Evolutionary conservation across 257 asterid genomes (phyloP).

Genomic region (Knoxia roxburghii): DNA sequence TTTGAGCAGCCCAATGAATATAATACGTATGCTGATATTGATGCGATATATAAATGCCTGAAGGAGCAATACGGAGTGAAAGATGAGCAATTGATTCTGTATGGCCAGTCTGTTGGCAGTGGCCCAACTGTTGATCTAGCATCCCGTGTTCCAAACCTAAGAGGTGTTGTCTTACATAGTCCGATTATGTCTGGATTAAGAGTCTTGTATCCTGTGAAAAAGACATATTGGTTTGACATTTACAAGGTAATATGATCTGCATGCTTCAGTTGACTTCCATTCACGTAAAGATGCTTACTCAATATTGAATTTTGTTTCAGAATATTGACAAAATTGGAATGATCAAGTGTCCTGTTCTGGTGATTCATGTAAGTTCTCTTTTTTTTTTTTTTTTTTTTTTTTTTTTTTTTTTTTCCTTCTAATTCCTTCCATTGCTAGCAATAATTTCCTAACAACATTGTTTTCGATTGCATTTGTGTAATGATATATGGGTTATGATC

Average conservation of each 20-base stretch:
- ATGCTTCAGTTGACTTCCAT: conserved; percentile 9
- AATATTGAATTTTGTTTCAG: conserved; percentile 47
- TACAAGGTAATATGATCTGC: conserved; percentile 61
- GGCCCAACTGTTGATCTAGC: conserved; percentile 98
- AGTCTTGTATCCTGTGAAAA: conserved; percentile 90
- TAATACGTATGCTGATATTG: conserved; percentile 97
- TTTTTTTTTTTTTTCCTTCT: neutral
- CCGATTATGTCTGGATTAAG: conserved; percentile 95
- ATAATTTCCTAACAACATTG: neutral
- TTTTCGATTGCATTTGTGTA: neutral
- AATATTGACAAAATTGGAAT: conserved; percentile 90
- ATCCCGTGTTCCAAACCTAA: conserved; percentile 71
- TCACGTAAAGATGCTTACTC: conserved; percentile 15
- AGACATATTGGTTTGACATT: conserved; percentile 95
- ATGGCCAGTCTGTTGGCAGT: conserved; percentile 98
- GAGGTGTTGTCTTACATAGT: conserved; percentile 96
- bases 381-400: neutral
- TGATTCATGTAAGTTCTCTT: conserved; percentile 80
- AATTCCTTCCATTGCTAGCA: neutral
- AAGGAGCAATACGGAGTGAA: conserved; percentile 90
- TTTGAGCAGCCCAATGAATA: conserved; percentile 96
- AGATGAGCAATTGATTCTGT: conserved; percentile 85
- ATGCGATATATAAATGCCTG: conserved; percentile 95
- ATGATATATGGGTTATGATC: conserved; percentile 7
- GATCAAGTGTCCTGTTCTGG: conserved; percentile 83